Conservation (phyloP, 257 asterid genomes). For the Mitragyna speciosa region DNA sequence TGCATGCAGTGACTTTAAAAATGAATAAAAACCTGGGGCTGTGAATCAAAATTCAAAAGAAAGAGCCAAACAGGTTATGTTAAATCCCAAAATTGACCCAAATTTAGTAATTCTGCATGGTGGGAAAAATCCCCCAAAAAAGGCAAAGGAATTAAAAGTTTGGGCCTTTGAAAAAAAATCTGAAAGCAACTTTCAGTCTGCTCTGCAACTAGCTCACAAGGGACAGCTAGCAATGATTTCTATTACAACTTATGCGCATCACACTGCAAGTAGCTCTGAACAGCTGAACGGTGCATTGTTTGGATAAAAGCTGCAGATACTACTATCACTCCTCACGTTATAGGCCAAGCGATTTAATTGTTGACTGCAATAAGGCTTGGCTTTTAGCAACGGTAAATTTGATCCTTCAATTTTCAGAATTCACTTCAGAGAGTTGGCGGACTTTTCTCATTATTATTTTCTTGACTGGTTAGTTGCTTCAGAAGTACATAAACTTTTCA, state of each 20-base stretch:
- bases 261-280: not conserved
- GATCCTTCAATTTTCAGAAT: not conserved
- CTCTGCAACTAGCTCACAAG: slow-evolving; percentile 24
- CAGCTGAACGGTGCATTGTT: not conserved
- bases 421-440: too few species aligned
- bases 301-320: not conserved
- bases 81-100: slow-evolving; percentile 5
- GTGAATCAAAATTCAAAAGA: not conserved
- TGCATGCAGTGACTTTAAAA: too few species aligned
- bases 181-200: slow-evolving; percentile 21
- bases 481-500: too few species aligned
- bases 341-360: not conserved
- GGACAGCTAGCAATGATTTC: slow-evolving; percentile 7
- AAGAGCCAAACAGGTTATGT: not conserved
- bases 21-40: not conserved
- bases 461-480: not conserved
- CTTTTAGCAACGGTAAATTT: not conserved
- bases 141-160: not conserved
- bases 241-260: not conserved
- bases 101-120: not conserved
- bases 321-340: too few species aligned
- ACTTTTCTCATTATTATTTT: too few species aligned
- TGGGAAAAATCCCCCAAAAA: not conserved
- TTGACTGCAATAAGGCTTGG: not conserved
- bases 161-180: slow-evolving; percentile 9